Evolutionary conservation across 2,329 filamentous ascomycete species (phyloP), one percentile per base, ranked within the genome.

Genomic region (Monilinia fructicola): DNA sequence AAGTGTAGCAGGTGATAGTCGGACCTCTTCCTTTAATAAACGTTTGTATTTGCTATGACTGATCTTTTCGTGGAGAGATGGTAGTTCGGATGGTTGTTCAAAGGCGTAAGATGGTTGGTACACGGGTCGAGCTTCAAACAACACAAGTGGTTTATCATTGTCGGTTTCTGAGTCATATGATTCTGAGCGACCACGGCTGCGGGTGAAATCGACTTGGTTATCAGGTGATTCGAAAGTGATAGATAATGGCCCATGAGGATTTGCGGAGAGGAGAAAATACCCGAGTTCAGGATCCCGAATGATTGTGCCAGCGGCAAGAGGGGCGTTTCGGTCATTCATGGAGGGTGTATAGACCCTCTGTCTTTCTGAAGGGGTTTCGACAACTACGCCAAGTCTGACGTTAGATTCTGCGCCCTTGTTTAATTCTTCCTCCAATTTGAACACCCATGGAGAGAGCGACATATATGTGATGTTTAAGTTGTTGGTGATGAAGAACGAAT

Each of bases 1-100:
- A 23, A 93, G 81, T 2, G 89, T 91, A 28, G 89, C 85, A 16
- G 89, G 86, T 28, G 88, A 90, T 28, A 93, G 83, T 67, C 86
- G 84, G 64, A 93, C 81, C 73, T 90, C 86, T 68, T 91, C 88
- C 67, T 85, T 86, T 59, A 91, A 78, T 35, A 87, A 77, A 6
- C 85, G 82, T 76, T 85, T 85, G 76, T 88, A 83, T 63, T 85
- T 83, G 54, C 85, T 84, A 1, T 86, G 87, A 58, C 84, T 83
- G 48, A 87, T 78, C 54, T 80, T 79, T 61, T 86, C 83, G 16
- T 89, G 79, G 56, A 89, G 78, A 38, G 77, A 76, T 3, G 87
- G 84, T 11, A 91, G 76, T 31, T 81, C 79, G 5, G 86, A 88
- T 10, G 78, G 77, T 67, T 84, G 80, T 65, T 85, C 85, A 67